phyloP scores from a whole-genome alignment of 106 monocot species.

The Acorus calamus region DNA sequence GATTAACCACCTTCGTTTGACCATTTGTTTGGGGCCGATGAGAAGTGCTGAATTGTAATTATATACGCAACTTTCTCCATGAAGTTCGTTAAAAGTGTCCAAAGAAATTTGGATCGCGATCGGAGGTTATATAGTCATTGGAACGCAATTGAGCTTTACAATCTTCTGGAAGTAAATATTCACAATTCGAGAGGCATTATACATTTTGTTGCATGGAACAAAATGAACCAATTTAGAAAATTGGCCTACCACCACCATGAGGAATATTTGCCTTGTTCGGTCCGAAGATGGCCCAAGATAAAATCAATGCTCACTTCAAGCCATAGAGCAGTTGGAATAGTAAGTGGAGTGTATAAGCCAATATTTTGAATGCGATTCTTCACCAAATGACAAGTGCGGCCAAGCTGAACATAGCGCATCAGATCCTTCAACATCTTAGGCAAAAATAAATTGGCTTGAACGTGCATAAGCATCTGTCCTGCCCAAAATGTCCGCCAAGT shows the following conservation, averaged over 20 bases:
- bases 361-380: not conserved
- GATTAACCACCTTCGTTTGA: not conserved
- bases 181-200: not conserved
- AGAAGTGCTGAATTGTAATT: not conserved
- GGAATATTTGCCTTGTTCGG: not conserved
- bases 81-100: not conserved
- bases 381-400: not conserved
- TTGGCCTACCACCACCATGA: conserved; percentile 1
- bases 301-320: not conserved
- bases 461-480: not conserved
- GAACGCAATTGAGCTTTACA: not conserved
- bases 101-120: not conserved
- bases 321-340: not conserved
- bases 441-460: not conserved
- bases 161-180: too few relatives aligned
- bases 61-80: not conserved
- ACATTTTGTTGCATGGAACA: not conserved
- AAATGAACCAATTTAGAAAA: conserved; percentile 7
- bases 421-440: not conserved
- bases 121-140: not conserved
- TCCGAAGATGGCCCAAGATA: not conserved
- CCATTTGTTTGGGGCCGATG: not conserved
- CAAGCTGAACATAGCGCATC: not conserved
- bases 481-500: not conserved
- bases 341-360: not conserved